Percentiles rank a stretch among this genome's conserved stretches.
These are phyloP conservation scores for Artemisia argyi DNA, from an alignment of 129 eudicot genomes.

Conservation along the genomic window DNA sequence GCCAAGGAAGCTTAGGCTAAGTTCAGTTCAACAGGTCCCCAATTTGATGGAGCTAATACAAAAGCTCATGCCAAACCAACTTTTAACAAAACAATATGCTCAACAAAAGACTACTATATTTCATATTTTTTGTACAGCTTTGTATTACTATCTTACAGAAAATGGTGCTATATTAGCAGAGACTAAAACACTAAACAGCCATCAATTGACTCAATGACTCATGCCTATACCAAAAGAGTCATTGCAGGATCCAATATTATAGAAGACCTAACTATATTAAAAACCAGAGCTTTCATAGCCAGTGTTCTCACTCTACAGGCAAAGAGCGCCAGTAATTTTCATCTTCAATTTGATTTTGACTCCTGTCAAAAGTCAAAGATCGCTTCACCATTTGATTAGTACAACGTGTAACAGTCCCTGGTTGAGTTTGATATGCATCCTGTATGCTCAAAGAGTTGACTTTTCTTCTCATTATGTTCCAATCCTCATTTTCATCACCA, in stretches of 20 bases:
- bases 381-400: slow-evolving; percentile 31
- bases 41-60: too few species aligned
- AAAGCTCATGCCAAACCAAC: background rate
- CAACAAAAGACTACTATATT: slow-evolving; percentile 1
- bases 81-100: slow-evolving; percentile 3
- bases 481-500: slow-evolving; percentile 49
- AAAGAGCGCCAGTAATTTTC: slow-evolving; percentile 23
- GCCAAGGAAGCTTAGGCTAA: too few species aligned
- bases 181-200: background rate
- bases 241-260: background rate
- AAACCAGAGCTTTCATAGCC: slow-evolving; percentile 11
- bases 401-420: slow-evolving; percentile 31
- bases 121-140: slow-evolving; percentile 11
- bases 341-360: slow-evolving; percentile 25
- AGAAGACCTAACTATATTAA: background rate
- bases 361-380: slow-evolving; percentile 35
- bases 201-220: background rate
- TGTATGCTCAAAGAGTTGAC: slow-evolving; percentile 34
- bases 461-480: slow-evolving; percentile 29
- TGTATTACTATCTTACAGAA: background rate
- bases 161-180: background rate
- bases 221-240: slow-evolving; percentile 16
- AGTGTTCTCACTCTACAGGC: slow-evolving; percentile 14
- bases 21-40: too few species aligned
- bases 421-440: slow-evolving; percentile 56